Evolutionary conservation across 805 yeast genomes (phyloP), one percentile per base, ranked within the genome.

Genomic region (Metschnikowia amazonensis): DNA sequence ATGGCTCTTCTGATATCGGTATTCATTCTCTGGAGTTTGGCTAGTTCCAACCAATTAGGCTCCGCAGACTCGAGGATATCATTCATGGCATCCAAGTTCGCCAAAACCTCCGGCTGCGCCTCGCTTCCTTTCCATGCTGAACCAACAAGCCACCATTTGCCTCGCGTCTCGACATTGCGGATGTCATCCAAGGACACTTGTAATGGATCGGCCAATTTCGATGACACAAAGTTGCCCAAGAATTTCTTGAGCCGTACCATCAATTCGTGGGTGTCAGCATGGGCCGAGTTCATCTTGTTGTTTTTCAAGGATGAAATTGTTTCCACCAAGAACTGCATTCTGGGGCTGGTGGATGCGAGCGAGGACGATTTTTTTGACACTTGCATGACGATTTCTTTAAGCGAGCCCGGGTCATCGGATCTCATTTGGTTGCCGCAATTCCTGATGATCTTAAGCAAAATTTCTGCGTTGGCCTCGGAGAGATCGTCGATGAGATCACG

Each of bases 141-240:
- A 41, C 99, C 99, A 25, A 94, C 92, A 27, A 94, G 72, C 99
- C 99, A 94, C 99, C 99, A 94, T 65, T 92, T 94, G 46, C 99
- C 99, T 52, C 81, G 80, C 0, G 84, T 79, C 11, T 84, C 86
- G 20, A 88, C 75, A 49, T 79, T 80, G 40, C 78, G 80, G 46
- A 94, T 89, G 67, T 94, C 99, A 37, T 80, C 82, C 17, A 92
- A 69, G 2, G 87, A 70, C 0, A 94, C 98, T 53, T 86, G 89
- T 21, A 94, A 73, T 1, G 99, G 86, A 44, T 94, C 98, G 31
- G 70, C 67, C 23, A 65, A 60, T 36, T 75, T 75, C 31, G 68
- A 67, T 14, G 73, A 63, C 20, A 67, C 67, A 33, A 83, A 66
- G 1, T 74, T 62, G 2, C 85, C 85, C 35, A 87, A 62, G 42